phyloP scores from a whole-genome alignment of 345 rosid genomes.

The Bruguiera gymnorhiza region DNA sequence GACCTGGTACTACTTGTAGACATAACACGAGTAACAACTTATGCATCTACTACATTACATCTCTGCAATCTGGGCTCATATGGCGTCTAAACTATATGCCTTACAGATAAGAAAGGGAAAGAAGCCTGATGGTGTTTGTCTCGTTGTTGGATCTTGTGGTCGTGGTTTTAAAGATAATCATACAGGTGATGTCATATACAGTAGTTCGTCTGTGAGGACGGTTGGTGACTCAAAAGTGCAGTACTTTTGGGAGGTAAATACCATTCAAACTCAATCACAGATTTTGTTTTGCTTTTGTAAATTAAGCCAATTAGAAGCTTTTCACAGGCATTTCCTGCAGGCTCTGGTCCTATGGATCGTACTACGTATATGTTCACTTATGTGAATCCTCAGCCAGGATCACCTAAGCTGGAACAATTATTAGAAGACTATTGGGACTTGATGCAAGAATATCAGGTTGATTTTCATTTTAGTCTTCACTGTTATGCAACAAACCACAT shows the following conservation, averaged over 20 bases:
- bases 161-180: conserved; percentile 73
- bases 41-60: conserved; percentile 1
- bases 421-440: conserved; percentile 84
- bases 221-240: conserved; percentile 71
- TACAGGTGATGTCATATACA: conserved; percentile 80
- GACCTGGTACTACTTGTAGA: neutral
- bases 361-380: conserved; percentile 98
- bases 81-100: conserved; percentile 11
- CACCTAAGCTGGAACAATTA: conserved; percentile 77
- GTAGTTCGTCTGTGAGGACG: conserved; percentile 65
- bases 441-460: conserved; percentile 92
- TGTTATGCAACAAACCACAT: neutral
- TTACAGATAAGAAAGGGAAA: conserved; percentile 67
- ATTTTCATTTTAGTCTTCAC: conserved; percentile 11
- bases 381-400: conserved; percentile 68
- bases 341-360: conserved; percentile 84
- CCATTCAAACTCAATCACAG: neutral
- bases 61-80: conserved; percentile 1
- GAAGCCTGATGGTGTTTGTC: conserved; percentile 95
- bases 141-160: conserved; percentile 95
- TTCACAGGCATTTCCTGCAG: conserved; percentile 91
- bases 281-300: neutral
- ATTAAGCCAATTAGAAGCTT: conserved; percentile 15
- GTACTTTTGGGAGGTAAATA: conserved; percentile 86
- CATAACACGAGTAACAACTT: neutral